Evolutionary conservation across 2,329 filamentous ascomycete species (phyloP), one percentile per base, ranked within the genome.

Genomic region (Colletotrichum zoysiae): DNA sequence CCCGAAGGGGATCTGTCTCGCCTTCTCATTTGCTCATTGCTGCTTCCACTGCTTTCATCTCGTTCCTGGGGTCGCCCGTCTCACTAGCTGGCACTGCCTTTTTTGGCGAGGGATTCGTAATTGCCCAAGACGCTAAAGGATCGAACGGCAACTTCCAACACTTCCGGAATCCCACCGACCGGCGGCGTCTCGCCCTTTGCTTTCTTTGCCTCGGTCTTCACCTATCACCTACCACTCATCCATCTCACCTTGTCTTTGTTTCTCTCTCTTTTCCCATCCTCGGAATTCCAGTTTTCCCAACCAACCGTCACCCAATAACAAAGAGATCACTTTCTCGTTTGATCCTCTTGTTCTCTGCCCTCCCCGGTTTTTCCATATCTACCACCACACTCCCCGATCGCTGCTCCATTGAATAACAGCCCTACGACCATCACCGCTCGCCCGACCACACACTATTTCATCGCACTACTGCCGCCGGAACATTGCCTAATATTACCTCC

Each of bases 81-180:
- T 71, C 69, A 64, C 68, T 64, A 63, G 62, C 65, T 71, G 59
- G 59, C 51, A 53, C 64, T 59, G 46, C 59, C 65, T 60, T 23
- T 23, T 61, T 66, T 66, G 30, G 70, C 57, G 63, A 63, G 60
- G 73, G 63, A 73, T 65, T 74, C 73, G 73, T 74, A 70, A 73
- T 71, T 67, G 67, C 60, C 73, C 73, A 73, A 74, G 73, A 73
- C 73, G 71, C 73, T 74, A 74, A 73, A 70, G 71, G 73, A 73
- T 66, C 46, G 26, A 67, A 70, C 73, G 73, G 73, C 73, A 74
- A 59, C 58, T n/a, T 51, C 58, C 58, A 51, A 48, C 48, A n/a
- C 48, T 30, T 30, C 30, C 30, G 16, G 40, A 69, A 64, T 3
- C 44, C 59, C 35, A 38, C 38, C 51, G 40, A 38, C 38, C 51